These are phyloP conservation scores for Bacidia rubella DNA, from an alignment of 495 filamentous ascomycete species.

Conservation along the genomic window DNA sequence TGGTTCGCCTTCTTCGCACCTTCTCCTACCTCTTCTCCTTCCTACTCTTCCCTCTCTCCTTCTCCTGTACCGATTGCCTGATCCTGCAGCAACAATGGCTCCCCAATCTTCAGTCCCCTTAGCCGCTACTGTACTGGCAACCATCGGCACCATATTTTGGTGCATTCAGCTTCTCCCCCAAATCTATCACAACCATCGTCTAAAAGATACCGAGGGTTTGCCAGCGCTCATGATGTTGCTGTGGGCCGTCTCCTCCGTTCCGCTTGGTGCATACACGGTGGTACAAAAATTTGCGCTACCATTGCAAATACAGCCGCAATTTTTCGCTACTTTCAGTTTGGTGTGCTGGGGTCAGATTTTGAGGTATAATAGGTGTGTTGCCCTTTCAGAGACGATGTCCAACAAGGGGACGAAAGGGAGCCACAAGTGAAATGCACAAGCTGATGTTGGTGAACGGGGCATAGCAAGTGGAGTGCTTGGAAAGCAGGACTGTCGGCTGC, in stretches of 20 bases:
- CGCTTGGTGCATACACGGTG: conserved; percentile 40
- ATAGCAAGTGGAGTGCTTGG: not conserved
- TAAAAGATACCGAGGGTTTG: conserved; percentile 57
- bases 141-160: conserved; percentile 27
- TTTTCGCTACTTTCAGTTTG: conserved; percentile 50
- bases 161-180: conserved; percentile 40
- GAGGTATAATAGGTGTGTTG: conserved; percentile 39
- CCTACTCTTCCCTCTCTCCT: too few relatives aligned
- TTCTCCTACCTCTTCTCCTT: too few relatives aligned
- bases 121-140: conserved; percentile 29
- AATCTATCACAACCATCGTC: conserved; percentile 57
- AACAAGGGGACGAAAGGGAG: too few relatives aligned
- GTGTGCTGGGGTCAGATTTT: conserved; percentile 54
- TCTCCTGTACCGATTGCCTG: too few relatives aligned
- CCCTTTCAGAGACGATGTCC: not conserved
- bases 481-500: not conserved
- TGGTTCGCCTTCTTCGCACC: too few relatives aligned
- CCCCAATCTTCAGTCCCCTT: conserved; percentile 25
- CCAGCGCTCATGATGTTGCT: conserved; percentile 61
- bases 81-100: not conserved
- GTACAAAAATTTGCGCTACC: conserved; percentile 56
- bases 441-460: not conserved
- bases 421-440: not conserved
- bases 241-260: conserved; percentile 44
- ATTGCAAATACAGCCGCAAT: conserved; percentile 60